These are phyloP conservation scores for Hymenoscyphus repandus DNA, from an alignment of 2,329 filamentous ascomycete species.

Conservation along the genomic window DNA sequence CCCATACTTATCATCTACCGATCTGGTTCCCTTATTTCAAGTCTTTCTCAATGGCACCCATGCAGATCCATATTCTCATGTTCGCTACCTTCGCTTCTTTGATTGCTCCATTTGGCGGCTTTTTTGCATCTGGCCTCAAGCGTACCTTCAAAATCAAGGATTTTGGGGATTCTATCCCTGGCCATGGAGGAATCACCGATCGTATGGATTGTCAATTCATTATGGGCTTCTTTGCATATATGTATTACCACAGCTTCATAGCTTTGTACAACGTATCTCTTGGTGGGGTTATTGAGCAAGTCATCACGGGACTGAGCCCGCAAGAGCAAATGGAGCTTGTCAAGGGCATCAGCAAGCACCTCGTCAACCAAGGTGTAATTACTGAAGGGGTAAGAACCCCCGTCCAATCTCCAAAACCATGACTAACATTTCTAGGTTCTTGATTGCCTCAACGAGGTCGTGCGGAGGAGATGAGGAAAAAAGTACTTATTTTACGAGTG, in stretches of 20 bases:
- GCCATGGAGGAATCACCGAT: slow-evolving; percentile 96
- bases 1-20: slow-evolving; percentile 68
- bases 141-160: slow-evolving; percentile 99
- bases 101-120: slow-evolving; percentile 95
- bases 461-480: slow-evolving; percentile 23
- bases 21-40: slow-evolving; percentile 66
- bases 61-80: slow-evolving; percentile 88
- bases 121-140: slow-evolving; percentile 97
- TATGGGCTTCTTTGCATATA: slow-evolving; percentile 97
- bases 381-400: slow-evolving; percentile 28
- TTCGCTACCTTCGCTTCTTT: slow-evolving; percentile 92
- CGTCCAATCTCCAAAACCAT: background rate
- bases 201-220: slow-evolving; percentile 99
- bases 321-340: slow-evolving; percentile 88
- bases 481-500: slow-evolving; percentile 20
- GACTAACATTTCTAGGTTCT: slow-evolving; percentile 20
- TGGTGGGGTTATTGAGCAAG: slow-evolving; percentile 82
- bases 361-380: slow-evolving; percentile 54
- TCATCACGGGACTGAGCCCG: slow-evolving; percentile 78
- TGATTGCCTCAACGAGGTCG: slow-evolving; percentile 25
- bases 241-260: slow-evolving; percentile 98
- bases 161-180: slow-evolving; percentile 96
- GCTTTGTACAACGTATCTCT: slow-evolving; percentile 80
- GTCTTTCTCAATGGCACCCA: slow-evolving; percentile 73
- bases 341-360: slow-evolving; percentile 56